phyloP scores from a whole-genome alignment of 768 basidiomycete genomes.

The Lactifluus volemus region DNA sequence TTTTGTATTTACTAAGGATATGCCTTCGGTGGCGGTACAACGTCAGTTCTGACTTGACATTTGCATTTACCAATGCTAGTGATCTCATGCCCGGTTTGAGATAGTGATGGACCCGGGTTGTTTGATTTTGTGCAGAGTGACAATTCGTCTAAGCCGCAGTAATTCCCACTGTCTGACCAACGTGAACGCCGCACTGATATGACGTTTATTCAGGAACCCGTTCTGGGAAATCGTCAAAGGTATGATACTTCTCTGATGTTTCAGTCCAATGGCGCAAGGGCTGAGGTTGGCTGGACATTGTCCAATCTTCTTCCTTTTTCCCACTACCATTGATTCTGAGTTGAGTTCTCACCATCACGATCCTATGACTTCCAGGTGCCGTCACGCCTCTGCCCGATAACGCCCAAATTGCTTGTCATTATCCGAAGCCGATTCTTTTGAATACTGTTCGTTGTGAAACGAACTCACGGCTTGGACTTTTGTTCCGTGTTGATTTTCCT shows the following conservation, averaged over 20 bases:
- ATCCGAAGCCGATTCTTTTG: conserved; percentile 70
- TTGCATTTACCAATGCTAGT: neutral
- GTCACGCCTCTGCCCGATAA: conserved; percentile 57
- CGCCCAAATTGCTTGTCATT: conserved; percentile 60
- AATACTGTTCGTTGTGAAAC: conserved; percentile 45
- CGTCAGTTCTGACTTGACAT: conserved; percentile 34
- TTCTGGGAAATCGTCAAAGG: conserved; percentile 79
- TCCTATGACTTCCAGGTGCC: conserved; percentile 31
- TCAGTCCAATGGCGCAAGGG: neutral
- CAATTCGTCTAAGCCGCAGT: conserved; percentile 53
- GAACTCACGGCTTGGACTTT: neutral
- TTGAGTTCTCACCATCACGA: neutral
- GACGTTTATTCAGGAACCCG: conserved; percentile 43
- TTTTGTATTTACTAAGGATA: conserved; percentile 39
- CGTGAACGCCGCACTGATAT: conserved; percentile 6
- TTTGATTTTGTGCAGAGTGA: conserved; percentile 73
- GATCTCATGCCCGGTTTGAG: neutral
- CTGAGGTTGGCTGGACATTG: neutral
- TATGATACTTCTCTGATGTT: conserved; percentile 14
- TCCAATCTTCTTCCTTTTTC: neutral
- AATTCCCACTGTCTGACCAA: conserved; percentile 9
- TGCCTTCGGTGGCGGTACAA: conserved; percentile 73
- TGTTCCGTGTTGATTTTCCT: conserved; percentile 8
- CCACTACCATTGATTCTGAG: neutral
- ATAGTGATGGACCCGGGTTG: conserved; percentile 70